Evolutionary conservation across 2,329 filamentous ascomycete species (phyloP), one percentile per base, ranked within the genome.

Genomic region (Arthrobotrys sphaeroides): DNA sequence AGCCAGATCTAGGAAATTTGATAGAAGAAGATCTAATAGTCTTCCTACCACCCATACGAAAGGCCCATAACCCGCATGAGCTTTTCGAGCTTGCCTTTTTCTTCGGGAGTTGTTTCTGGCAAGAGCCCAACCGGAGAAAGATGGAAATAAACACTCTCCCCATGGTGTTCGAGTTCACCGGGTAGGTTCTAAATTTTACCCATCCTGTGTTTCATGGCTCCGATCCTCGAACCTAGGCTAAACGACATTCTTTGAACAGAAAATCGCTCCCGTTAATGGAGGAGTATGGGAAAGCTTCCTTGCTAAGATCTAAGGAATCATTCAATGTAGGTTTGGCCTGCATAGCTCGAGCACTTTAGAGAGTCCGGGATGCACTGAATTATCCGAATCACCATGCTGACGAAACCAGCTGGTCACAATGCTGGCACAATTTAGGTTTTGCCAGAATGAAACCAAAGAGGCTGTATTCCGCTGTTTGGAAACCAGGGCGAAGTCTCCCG

Each of bases 391-490:
- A 10, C 28, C 10, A 33, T 18, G 40, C 49, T 55, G 36, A 55
- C 26, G 20, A 51, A 33, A 65, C 12, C 16, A 65, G 60, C 43
- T 65, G 18, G 28, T 26, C 10, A 9, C 24, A 3, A 38, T 45
- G 43, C 18, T 65, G 7, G 40, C 45, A 16, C 43, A 38, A 20
- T 60, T 60, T 31, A 43, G 55, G 12, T 43, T 60, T 12, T 60
- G 55, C 18, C 31, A 13, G 5, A 13, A 20, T 24, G 55, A 60
- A 26, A 45, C 38, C 4, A 60, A 43, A 31, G 10, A 31, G 16
- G 55, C 55, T 5, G 16, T 60, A 26, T n/a, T 59, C 20, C n/a
- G n/a, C 3, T 42, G 53, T 20, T 7, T 59, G 5, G n/a, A 59
- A 10, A 20, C 26, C 13, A 6, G 53, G 18, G n/a, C 53, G n/a